Percentiles rank a stretch among this genome's conserved stretches.
Conservation (phyloP, 345 rosid species). For the Linum tenue region DNA sequence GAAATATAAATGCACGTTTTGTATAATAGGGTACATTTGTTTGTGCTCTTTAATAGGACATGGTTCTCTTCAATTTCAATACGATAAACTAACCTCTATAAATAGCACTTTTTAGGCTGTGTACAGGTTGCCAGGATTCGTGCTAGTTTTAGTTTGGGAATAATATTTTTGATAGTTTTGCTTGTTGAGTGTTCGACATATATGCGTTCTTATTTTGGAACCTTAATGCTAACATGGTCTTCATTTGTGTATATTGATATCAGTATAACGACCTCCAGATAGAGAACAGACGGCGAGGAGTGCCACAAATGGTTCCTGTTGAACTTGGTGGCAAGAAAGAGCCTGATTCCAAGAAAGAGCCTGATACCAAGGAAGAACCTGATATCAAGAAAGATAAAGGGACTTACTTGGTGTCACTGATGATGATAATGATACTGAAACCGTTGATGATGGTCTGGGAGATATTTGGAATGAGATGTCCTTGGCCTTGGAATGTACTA, state of each 20-base stretch:
- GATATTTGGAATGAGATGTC: constrained; percentile 88
- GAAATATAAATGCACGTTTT: too few relatives aligned
- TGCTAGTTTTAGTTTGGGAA: background rate
- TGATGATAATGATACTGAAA: constrained; percentile 28
- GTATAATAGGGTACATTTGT: background rate
- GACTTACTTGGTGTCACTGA: constrained; percentile 52
- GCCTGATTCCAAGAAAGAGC: too few relatives aligned
- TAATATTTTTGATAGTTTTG: background rate
- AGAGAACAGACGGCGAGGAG: background rate
- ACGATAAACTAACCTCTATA: too few relatives aligned
- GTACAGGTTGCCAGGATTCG: background rate
- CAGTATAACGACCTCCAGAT: background rate
- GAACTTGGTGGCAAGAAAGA: background rate
- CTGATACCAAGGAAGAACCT: too few relatives aligned
- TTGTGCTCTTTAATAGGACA: background rate
- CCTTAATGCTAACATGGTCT: background rate
- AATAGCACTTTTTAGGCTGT: background rate
- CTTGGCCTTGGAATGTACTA: constrained; percentile 53
- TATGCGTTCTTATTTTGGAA: background rate
- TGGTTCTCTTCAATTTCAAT: too few relatives aligned
- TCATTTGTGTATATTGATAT: too few relatives aligned
- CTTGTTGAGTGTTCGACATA: background rate
- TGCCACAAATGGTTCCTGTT: background rate
- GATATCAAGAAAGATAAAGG: too few relatives aligned
- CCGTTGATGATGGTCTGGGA: constrained; percentile 58